Base-by-base conservation (phyloP, 2,329 filamentous ascomycete species). In the Metarhizium anisopliae region DNA sequence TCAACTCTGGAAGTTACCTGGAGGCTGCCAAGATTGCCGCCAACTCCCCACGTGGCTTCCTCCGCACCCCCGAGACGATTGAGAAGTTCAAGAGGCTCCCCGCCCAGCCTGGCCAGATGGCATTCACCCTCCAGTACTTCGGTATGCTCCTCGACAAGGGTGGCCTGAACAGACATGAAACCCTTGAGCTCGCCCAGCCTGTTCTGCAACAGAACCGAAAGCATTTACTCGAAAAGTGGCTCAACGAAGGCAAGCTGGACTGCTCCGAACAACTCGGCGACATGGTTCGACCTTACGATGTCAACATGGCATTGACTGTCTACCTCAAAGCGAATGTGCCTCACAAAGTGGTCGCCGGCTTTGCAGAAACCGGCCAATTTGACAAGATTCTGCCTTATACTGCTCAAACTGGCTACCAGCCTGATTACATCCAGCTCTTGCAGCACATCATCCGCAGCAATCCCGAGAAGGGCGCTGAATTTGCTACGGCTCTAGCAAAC, bases 81-180 rank as follows among this genome's bases (percentile, higher is more conserved):
- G 92, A 96, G 74, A 86, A 89, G 64, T 95, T 99, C 77, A 97
- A 97, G 82, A 84, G 83, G 55, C 79, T 95, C 16, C 90, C 90
- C 14, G 82, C 86, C 59, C 84, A 89, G 63, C 86, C 86, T 38
- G 90, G 90, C 49, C 89, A 95, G 70, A 90, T 99, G 75, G 95
- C 94, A 1, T 86, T 90, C 63, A 96, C 96, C 58, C 80, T 99
- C 54, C 94, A 97, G 70, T 99, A 99, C 74, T 99, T 99, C 64
- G 94, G 94, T 59, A 91, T 96, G 83, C 80, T 99, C 47, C 81
- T 99, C 38, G 95, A 99, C 70, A 96, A 99, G 81, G 93, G 94
- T 57, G 83, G 83, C 32, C 78, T 99, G 50, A 99, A 99, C 75
- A 85, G 87, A 68, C 89, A 95, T 62, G 94, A 99, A 74, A 96